A percentile compares a stretch with the other conserved stretches of the same genome.
Conservation (phyloP, 192 early-diverging fungal species). For the Funneliformis mosseae region DNA sequence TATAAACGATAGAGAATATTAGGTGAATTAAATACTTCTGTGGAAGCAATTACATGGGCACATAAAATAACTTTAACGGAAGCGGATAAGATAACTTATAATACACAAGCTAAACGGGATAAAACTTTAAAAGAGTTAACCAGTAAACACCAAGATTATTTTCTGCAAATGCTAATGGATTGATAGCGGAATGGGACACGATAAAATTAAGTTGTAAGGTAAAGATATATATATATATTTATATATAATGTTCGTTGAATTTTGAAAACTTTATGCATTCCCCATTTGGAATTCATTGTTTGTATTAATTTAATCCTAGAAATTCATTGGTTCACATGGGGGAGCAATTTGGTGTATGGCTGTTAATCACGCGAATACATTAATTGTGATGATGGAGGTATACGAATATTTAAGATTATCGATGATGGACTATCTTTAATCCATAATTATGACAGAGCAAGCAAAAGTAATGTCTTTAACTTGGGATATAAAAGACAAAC, state of each 20-base stretch:
- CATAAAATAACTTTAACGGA: slow-evolving; percentile 68
- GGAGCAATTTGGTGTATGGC: slow-evolving; percentile 96
- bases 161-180: slow-evolving; percentile 81
- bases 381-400: slow-evolving; percentile 87
- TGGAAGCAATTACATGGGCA: slow-evolving; percentile 84
- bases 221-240: background rate
- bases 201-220: slow-evolving; percentile 65
- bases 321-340: slow-evolving; percentile 76
- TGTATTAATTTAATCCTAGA: slow-evolving; percentile 41
- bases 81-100: slow-evolving; percentile 67
- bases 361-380: slow-evolving; percentile 70
- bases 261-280: background rate
- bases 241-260: background rate
- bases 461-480: slow-evolving; percentile 83
- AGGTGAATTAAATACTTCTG: slow-evolving; percentile 67
- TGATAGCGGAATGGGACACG: slow-evolving; percentile 88
- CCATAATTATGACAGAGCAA: slow-evolving; percentile 51
- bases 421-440: slow-evolving; percentile 69
- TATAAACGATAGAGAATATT: slow-evolving; percentile 77
- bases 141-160: slow-evolving; percentile 74
- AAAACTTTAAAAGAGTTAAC: slow-evolving; percentile 50
- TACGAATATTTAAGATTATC: slow-evolving; percentile 85
- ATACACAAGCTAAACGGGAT: slow-evolving; percentile 64
- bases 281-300: background rate
- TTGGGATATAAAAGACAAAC: slow-evolving; percentile 73